Evolutionary conservation across 106 monocot species (phyloP).

Genomic region (Dendrobium officinale): DNA sequence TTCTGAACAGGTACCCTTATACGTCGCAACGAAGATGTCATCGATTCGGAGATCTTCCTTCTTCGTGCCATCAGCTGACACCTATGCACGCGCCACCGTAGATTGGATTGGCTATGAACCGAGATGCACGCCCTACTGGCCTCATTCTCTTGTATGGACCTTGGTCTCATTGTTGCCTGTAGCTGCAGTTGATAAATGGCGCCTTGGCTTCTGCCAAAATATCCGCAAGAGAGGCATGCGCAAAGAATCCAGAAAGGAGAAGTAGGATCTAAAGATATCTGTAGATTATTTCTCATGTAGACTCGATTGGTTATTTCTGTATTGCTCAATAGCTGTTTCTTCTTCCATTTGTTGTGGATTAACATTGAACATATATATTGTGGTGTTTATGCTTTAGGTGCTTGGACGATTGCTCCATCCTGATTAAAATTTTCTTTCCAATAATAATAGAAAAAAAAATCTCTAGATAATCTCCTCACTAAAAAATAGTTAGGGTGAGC

Average conservation of each 20-base stretch:
- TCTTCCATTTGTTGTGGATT: too few species aligned
- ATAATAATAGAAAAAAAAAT: too few species aligned
- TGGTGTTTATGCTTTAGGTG: too few species aligned
- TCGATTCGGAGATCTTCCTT: conserved; percentile 79
- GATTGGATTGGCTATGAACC: conserved; percentile 72
- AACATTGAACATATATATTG: too few species aligned
- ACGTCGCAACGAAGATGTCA: conserved; percentile 96
- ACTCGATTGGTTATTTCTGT: too few species aligned
- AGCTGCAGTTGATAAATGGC: conserved; percentile 53
- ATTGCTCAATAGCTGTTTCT: too few species aligned
- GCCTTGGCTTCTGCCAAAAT: conserved; percentile 53
- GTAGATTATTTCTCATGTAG: too few species aligned
- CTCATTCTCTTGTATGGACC: conserved; percentile 75
- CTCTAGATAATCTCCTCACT: too few species aligned
- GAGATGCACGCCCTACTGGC: conserved; percentile 93
- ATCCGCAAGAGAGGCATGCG: conserved; percentile 70
- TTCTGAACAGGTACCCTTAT: conserved; percentile 48
- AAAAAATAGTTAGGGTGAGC: too few species aligned
- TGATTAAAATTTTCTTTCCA: too few species aligned
- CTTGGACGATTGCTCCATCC: too few species aligned
- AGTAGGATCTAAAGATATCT: not conserved
- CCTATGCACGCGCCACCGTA: conserved; percentile 56
- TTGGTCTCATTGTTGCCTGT: conserved; percentile 55
- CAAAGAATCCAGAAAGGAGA: conserved; percentile 55
- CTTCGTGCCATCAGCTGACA: conserved; percentile 70